These are phyloP conservation scores for Naganishia kalamii DNA, from an alignment of 768 basidiomycete genomes.

Conservation along the genomic window DNA sequence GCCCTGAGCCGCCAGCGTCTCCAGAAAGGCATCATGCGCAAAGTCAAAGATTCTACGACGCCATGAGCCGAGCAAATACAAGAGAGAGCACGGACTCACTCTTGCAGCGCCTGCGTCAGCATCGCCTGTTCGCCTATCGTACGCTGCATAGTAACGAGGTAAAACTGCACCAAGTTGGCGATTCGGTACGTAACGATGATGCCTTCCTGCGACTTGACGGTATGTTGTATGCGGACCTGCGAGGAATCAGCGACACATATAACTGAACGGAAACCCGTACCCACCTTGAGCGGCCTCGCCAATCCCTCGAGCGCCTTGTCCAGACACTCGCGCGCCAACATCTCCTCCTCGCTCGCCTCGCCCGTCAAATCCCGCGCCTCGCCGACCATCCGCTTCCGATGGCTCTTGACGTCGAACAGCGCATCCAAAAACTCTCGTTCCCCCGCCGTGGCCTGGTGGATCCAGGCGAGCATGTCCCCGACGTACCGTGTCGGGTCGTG, in stretches of 20 bases:
- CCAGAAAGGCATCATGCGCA: slow-evolving; percentile 78
- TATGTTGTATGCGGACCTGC: slow-evolving; percentile 84
- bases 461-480: slow-evolving; percentile 98
- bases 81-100: slow-evolving; percentile 53
- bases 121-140: slow-evolving; percentile 81
- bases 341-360: slow-evolving; percentile 61
- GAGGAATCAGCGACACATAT: slow-evolving; percentile 11
- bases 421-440: slow-evolving; percentile 90
- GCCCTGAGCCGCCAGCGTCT: slow-evolving; percentile 77
- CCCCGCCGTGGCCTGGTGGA: slow-evolving; percentile 89
- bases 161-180: slow-evolving; percentile 91
- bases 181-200: slow-evolving; percentile 87
- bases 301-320: slow-evolving; percentile 75
- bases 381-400: slow-evolving; percentile 68
- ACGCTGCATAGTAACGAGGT: slow-evolving; percentile 81
- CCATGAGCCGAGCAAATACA: neutral
- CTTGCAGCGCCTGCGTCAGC: slow-evolving; percentile 67
- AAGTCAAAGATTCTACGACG: slow-evolving; percentile 64
- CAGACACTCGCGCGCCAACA: slow-evolving; percentile 71
- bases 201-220: slow-evolving; percentile 86
- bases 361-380: slow-evolving; percentile 51
- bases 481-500: slow-evolving; percentile 95
- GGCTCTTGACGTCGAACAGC: slow-evolving; percentile 65
- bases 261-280: slow-evolving; percentile 9
- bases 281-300: slow-evolving; percentile 79